Evolutionary conservation across 108 stramenopile species (phyloP).

Genomic region (Pelagomonas calceolata): DNA sequence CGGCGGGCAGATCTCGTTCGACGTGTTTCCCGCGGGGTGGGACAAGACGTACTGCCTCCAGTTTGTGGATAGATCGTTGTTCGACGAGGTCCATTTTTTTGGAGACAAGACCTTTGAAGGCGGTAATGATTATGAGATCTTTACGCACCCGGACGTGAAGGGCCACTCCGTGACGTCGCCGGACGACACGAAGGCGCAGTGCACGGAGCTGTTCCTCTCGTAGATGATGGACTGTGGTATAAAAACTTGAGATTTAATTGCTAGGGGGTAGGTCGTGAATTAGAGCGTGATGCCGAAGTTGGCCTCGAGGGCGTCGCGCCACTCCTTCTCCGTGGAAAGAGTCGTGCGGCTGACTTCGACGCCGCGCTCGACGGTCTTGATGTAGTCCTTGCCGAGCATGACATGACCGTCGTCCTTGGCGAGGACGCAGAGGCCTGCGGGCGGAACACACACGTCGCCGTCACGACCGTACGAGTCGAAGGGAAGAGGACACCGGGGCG

Average conservation of each 20-base stretch:
- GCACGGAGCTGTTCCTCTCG: slow-evolving; percentile 59
- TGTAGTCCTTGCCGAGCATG: too few species aligned
- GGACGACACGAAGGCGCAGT: slow-evolving; percentile 86
- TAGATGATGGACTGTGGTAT: too few species aligned
- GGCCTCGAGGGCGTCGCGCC: not conserved
- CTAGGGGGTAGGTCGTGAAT: too few species aligned
- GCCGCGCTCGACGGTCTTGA: too few species aligned
- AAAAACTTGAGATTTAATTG: too few species aligned
- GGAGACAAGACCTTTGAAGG: slow-evolving; percentile 99
- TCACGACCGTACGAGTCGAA: too few species aligned
- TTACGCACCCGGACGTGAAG: slow-evolving; percentile 73
- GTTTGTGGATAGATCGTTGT: slow-evolving; percentile 62
- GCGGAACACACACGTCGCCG: too few species aligned
- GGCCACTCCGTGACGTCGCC: slow-evolving; percentile 91
- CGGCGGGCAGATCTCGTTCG: slow-evolving; percentile 95
- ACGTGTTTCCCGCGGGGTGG: slow-evolving; percentile 95
- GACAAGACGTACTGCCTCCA: slow-evolving; percentile 97
- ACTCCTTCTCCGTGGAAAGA: too few species aligned
- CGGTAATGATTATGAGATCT: slow-evolving; percentile 98
- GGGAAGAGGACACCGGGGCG: too few species aligned
- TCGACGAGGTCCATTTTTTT: slow-evolving; percentile 97
- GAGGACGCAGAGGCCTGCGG: too few species aligned
- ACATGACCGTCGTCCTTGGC: too few species aligned
- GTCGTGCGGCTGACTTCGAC: too few species aligned
- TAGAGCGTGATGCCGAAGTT: not conserved